Base-by-base conservation (phyloP, 2,329 filamentous ascomycete species). In the Leptographium lundbergii region DNA sequence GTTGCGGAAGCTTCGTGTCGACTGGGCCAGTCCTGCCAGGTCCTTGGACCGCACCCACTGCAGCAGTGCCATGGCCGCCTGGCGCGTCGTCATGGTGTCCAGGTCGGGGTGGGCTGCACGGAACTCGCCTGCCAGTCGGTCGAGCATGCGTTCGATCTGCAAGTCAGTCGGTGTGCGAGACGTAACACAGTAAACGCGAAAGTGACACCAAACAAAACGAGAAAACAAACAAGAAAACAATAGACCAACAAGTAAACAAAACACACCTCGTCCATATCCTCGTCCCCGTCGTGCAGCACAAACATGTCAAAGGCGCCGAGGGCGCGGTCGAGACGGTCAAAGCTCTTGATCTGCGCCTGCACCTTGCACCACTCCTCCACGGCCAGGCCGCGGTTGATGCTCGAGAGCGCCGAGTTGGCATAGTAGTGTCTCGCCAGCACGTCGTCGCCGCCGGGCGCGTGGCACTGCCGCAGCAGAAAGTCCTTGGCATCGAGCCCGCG, bases 401-500 rank as follows among this genome's bases (percentile, higher is more conserved):
- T 87, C 64, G 87, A 85, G 52, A 97, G 77, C 2, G 89, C 79
- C 3, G 84, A 81, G 67, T 82, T 84, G 57, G 87, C 86, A 70
- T 89, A 91, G 70, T 89, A 90, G 25, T 60, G 51, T 17, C 89
- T 81, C 17, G 92, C 88, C 66, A 99, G 73, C 57, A 88, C 82
- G 73, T 96, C 90, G 17, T 87, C 81, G 1, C n/a, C 51, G 5
- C 74, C 79, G 19, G 78, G 74, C 39, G 79, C 77, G 13, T 75
- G 75, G 61, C 80, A 82, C 68, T 95, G 85, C 59, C 79, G 76
- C 61, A 91, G 67, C 55, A 97, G 78, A 58, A 85, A 85, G 69
- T 96, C 91, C 70, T 96, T 96, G 53, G 87, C 88, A 74, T 97
- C 91, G 67, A 91, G 92, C 0, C 91, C 91, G 66, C 85, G 77